Evolutionary conservation across 768 basidiomycete genomes (phyloP).

Genomic region (Naganishia vaughanmartiniae): DNA sequence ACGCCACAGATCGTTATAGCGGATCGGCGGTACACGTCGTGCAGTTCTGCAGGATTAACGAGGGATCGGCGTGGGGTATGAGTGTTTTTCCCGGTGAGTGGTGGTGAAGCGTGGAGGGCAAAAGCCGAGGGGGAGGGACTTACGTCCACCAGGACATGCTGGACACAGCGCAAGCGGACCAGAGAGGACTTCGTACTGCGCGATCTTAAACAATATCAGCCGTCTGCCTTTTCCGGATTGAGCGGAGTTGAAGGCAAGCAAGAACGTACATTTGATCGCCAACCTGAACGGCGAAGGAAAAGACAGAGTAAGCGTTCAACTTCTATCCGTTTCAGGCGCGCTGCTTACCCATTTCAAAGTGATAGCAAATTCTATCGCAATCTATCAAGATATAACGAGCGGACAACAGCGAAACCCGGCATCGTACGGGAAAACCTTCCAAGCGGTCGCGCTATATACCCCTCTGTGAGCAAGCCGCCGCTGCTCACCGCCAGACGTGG

Average conservation of each 20-base stretch:
- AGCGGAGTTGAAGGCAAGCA: too few relatives aligned
- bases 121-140: not conserved
- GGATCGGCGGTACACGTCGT: slow-evolving; percentile 2
- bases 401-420: too few relatives aligned
- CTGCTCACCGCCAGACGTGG: not conserved
- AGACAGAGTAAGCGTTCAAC: not conserved
- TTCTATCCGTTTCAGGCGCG: not conserved
- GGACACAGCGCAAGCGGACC: not conserved
- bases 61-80: not conserved
- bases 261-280: not conserved
- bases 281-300: not conserved
- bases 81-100: not conserved
- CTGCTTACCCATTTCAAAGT: too few relatives aligned
- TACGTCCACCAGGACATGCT: not conserved
- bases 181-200: slow-evolving; percentile 16
- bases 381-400: too few relatives aligned
- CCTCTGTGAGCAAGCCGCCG: not conserved
- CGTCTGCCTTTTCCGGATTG: not conserved
- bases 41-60: not conserved
- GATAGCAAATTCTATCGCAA: too few relatives aligned
- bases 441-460: not conserved
- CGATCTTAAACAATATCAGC: not conserved
- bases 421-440: too few relatives aligned
- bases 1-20: not conserved
- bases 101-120: not conserved